phyloP scores from a whole-genome alignment of 2,329 filamentous ascomycete genomes.

The Xylariaceae sp. region DNA sequence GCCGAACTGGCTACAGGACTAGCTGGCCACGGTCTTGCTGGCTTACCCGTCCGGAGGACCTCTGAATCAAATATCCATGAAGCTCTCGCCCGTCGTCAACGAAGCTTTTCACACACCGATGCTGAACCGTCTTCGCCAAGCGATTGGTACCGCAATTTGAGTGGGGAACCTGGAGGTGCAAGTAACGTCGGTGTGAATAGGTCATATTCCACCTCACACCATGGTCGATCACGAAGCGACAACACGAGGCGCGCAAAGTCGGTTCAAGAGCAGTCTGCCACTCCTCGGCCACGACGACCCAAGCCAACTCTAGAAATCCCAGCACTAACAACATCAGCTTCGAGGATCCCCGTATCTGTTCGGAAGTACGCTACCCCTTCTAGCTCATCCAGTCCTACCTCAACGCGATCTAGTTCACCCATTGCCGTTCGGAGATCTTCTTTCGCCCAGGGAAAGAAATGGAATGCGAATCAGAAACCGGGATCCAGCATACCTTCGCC shows the following conservation, averaged over 20 bases:
- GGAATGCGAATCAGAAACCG: conserved; percentile 29
- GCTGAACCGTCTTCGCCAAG: conserved; percentile 59
- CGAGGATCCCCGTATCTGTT: conserved; percentile 44
- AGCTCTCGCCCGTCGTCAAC: conserved; percentile 42
- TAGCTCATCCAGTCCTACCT: conserved; percentile 44
- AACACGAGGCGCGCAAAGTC: conserved; percentile 38
- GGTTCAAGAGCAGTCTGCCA: conserved; percentile 31
- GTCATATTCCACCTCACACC: conserved; percentile 37
- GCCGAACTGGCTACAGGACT: conserved; percentile 48
- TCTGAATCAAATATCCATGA: conserved; percentile 66
- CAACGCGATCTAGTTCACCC: conserved; percentile 54
- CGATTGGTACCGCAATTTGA: conserved; percentile 37
- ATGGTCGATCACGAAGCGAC: conserved; percentile 57
- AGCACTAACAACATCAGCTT: conserved; percentile 32
- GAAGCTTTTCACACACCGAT: conserved; percentile 52
- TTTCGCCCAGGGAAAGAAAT: conserved; percentile 39
- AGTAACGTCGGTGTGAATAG: conserved; percentile 19
- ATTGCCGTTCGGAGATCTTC: conserved; percentile 40
- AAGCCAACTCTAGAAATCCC: conserved; percentile 33
- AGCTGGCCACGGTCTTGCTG: conserved; percentile 57
- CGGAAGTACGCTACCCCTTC: conserved; percentile 42
- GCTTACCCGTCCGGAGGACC: conserved; percentile 52
- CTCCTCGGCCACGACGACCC: conserved; percentile 30
- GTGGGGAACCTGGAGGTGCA: conserved; percentile 19
- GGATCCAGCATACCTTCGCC: conserved; percentile 43